Evolutionary conservation across 768 basidiomycete species (phyloP).

Genomic region (Tricholoma hemisulphureum): DNA sequence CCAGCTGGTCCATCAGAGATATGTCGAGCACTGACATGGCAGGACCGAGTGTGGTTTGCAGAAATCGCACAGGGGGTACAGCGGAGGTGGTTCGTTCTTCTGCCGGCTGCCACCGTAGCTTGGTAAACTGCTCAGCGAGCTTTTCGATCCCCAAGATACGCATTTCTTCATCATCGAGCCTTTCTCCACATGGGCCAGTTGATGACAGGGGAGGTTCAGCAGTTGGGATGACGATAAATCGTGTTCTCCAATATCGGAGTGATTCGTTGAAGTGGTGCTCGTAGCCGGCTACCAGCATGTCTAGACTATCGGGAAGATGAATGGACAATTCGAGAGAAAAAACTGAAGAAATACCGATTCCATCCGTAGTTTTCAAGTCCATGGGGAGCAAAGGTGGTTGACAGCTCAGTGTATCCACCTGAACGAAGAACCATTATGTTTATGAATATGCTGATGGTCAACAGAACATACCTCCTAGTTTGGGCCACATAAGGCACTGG

Average conservation of each 20-base stretch:
- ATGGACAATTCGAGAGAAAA: background rate
- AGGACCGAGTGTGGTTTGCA: constrained; percentile 84
- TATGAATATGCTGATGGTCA: background rate
- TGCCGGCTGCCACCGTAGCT: constrained; percentile 72
- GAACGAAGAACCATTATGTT: background rate
- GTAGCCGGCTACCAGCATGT: constrained; percentile 83
- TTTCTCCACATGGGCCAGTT: constrained; percentile 65
- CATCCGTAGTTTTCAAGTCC: constrained; percentile 83
- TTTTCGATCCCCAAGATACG: constrained; percentile 88
- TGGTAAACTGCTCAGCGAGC: constrained; percentile 84
- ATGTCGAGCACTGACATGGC: constrained; percentile 79
- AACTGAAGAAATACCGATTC: constrained; percentile 59
- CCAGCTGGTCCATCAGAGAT: constrained; percentile 73
- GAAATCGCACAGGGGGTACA: constrained; percentile 65
- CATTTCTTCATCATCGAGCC: constrained; percentile 81
- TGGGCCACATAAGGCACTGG: constrained; percentile 92
- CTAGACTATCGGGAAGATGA: constrained; percentile 48
- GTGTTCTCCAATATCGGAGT: constrained; percentile 89
- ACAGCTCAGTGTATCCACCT: constrained; percentile 79
- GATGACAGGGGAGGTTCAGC: constrained; percentile 59
- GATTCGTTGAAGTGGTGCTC: constrained; percentile 79
- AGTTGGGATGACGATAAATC: constrained; percentile 91
- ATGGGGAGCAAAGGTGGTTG: constrained; percentile 72
- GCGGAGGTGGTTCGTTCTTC: constrained; percentile 51
- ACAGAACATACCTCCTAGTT: constrained; percentile 55